Evolutionary conservation across 768 basidiomycete species (phyloP).

Genomic region (Tylopilus vinaceipallidus): DNA sequence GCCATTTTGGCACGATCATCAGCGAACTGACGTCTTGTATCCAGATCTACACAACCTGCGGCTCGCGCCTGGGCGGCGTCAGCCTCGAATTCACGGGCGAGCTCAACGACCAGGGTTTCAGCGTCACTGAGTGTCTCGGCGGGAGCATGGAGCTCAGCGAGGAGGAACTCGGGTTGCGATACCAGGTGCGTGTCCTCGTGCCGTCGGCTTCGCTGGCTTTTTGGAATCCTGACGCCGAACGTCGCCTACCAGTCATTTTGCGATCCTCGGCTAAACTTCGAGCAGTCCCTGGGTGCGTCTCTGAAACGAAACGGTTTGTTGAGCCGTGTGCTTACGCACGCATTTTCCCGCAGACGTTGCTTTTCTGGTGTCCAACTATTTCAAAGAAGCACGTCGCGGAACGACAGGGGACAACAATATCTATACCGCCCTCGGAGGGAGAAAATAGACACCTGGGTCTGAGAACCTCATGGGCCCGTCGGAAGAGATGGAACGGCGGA

Average conservation of each 20-base stretch:
- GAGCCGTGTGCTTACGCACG: background rate
- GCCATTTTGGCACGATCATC: constrained; percentile 87
- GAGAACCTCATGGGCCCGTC: constrained; percentile 6
- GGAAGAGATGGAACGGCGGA: constrained; percentile 10
- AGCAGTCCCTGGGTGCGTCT: constrained; percentile 85
- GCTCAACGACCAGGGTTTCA: constrained; percentile 85
- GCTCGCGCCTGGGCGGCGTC: constrained; percentile 79
- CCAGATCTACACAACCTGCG: constrained; percentile 69
- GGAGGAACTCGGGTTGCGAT: constrained; percentile 85
- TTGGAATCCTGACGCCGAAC: background rate
- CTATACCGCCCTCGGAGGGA: constrained; percentile 32
- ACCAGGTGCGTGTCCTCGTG: constrained; percentile 70
- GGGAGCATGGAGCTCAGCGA: constrained; percentile 94
- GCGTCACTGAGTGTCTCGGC: constrained; percentile 95
- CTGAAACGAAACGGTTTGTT: background rate
- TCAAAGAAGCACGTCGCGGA: constrained; percentile 64
- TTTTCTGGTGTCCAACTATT: constrained; percentile 79
- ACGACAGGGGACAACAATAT: constrained; percentile 20
- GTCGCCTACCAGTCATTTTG: constrained; percentile 68
- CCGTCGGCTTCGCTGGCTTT: background rate
- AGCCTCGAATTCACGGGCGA: constrained; percentile 94
- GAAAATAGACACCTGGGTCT: constrained; percentile 9
- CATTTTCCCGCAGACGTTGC: constrained; percentile 60
- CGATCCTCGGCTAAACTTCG: constrained; percentile 91
- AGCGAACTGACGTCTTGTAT: constrained; percentile 81